Evolutionary conservation across 768 basidiomycete species (phyloP), one percentile per base, ranked within the genome.

Genomic region (Chalciporus chontae): DNA sequence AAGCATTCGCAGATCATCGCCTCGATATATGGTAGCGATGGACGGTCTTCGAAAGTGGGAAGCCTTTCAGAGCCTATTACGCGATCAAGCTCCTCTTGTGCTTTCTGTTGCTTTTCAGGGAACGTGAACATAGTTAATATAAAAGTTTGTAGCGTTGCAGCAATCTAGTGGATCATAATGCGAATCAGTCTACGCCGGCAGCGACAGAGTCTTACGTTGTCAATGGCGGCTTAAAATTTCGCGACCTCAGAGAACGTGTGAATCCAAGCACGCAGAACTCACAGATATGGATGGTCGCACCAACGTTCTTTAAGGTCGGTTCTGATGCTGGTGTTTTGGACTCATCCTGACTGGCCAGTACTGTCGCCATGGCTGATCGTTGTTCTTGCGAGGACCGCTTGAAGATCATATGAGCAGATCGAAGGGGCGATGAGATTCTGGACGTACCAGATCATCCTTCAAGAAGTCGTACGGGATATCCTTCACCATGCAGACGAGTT

Each of bases 381-480:
- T 45, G 32, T 34, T 24, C 34, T n/a, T 9, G 15, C 15, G 32
- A 15, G 21, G 44, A 34, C 17, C 32, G 21, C 44, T 45, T 6
- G 5, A 36, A 36, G 14, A 3, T 34, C 15, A 11, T 15, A 36
- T 45, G 34, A 17, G n/a, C 5, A n/a, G 5, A 8, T 36, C 34
- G 2, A n/a, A 15, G 14, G 1, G 14, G n/a, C 15, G 34, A 36
- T 36, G 15, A 36, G n/a, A n/a, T 36, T 15, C 14, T 17, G 11
- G 8, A 42, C 67, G 36, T 56, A 79, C 80, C 59, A 81, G 73
- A 46, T 76, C 70, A 21, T 72, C 50, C 26, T 72, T 73, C 5
- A 73, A 72, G 43, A 64, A 72, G 2, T 65, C 55, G 42, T 67
- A 79, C 1, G 80, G 79, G 14, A 40, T 31, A 36, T 47, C 46